Conservation (phyloP, 331 rosid species). For the Spiraea crenata region DNA sequence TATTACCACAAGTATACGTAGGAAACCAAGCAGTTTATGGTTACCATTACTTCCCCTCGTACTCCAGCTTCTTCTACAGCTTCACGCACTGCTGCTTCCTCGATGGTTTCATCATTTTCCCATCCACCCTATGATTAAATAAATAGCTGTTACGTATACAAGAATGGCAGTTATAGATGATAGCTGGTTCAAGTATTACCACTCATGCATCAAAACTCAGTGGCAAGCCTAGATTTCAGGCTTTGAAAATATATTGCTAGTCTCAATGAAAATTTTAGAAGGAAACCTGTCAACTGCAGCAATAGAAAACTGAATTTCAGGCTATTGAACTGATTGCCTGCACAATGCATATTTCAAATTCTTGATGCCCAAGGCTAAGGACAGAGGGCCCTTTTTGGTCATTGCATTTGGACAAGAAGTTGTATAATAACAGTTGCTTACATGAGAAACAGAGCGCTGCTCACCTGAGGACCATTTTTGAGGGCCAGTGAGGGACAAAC, state of each 20-base stretch:
- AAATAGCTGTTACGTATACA: slow-evolving; percentile 4
- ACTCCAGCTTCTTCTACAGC: slow-evolving; percentile 54
- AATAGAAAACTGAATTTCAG: background rate
- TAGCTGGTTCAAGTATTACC: background rate
- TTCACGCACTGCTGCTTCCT: slow-evolving; percentile 43
- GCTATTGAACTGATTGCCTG: background rate
- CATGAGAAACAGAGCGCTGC: background rate
- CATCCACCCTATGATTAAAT: slow-evolving; percentile 37
- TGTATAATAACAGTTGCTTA: background rate
- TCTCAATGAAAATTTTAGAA: background rate
- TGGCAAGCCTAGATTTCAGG: background rate
- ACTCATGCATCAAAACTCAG: background rate
- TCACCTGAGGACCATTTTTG: no score
- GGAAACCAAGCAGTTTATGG: background rate
- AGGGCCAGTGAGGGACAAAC: no score
- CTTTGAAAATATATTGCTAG: background rate
- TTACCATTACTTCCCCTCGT: slow-evolving; percentile 40
- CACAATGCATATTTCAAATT: background rate
- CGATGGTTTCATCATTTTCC: slow-evolving; percentile 47
- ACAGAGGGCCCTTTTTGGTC: background rate
- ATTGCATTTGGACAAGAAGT: background rate
- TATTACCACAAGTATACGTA: background rate
- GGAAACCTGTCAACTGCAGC: background rate
- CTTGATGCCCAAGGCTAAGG: background rate
- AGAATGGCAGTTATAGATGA: background rate